Evolutionary conservation across 805 yeast genomes (phyloP).

Genomic region (Barnettozyma siamensis): DNA sequence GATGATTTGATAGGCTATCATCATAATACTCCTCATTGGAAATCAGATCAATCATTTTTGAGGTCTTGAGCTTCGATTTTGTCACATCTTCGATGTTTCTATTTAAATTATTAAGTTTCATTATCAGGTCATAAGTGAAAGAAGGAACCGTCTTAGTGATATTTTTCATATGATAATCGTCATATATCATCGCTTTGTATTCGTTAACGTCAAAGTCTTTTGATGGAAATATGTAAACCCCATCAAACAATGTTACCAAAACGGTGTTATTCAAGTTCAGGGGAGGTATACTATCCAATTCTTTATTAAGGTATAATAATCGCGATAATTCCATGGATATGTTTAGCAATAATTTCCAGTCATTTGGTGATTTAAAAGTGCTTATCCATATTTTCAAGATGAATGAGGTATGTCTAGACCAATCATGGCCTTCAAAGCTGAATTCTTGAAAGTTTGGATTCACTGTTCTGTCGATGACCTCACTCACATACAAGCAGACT

Average conservation of each 20-base stretch:
- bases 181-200: slow-evolving; percentile 8
- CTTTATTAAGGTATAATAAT: slow-evolving; percentile 29
- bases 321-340: slow-evolving; percentile 26
- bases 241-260: slow-evolving; percentile 29
- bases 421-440: slow-evolving; percentile 8
- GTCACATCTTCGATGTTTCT: slow-evolving; percentile 31
- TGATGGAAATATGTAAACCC: slow-evolving; percentile 20
- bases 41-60: slow-evolving; percentile 10
- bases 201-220: slow-evolving; percentile 5
- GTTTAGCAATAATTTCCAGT: slow-evolving; percentile 25
- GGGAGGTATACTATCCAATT: slow-evolving; percentile 17
- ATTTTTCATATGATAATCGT: slow-evolving; percentile 2
- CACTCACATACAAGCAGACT: slow-evolving; percentile 32
- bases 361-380: background rate
- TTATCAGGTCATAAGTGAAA: slow-evolving; percentile 35
- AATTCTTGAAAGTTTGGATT: slow-evolving; percentile 29
- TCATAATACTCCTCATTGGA: slow-evolving; percentile 5
- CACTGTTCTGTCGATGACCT: slow-evolving; percentile 24
- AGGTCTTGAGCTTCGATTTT: slow-evolving; percentile 15
- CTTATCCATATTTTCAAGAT: slow-evolving; percentile 20
- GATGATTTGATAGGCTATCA: slow-evolving; percentile 9
- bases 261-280: slow-evolving; percentile 17
- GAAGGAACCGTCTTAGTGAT: slow-evolving; percentile 14
- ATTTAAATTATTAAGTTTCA: slow-evolving; percentile 36
- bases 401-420: slow-evolving; percentile 8